Evolutionary conservation across 805 yeast genomes (phyloP).

Genomic region (Schwanniomyces yamadae): DNA sequence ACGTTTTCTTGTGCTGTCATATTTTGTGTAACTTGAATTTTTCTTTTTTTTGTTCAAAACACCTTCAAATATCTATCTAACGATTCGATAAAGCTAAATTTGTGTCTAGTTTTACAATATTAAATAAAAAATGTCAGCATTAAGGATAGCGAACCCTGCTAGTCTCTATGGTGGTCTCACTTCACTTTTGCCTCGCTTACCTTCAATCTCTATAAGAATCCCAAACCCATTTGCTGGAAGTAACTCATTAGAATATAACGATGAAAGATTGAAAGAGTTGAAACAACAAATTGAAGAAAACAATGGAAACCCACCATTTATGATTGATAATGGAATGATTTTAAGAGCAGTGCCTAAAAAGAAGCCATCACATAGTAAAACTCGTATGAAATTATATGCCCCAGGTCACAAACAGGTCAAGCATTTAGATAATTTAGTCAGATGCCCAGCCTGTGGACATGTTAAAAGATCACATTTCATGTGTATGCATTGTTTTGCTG

Average conservation of each 20-base stretch:
- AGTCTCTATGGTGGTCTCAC: conserved; percentile 8
- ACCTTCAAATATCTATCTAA: neutral
- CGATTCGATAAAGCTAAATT: no score
- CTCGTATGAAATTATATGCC: conserved; percentile 78
- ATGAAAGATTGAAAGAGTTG: conserved; percentile 35
- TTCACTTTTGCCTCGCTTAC: conserved; percentile 14
- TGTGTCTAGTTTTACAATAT: neutral
- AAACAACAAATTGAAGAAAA: conserved; percentile 38
- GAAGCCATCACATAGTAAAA: conserved; percentile 83
- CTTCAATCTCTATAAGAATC: conserved; percentile 10
- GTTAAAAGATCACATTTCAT: conserved; percentile 85
- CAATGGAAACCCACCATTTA: conserved; percentile 35
- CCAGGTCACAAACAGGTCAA: conserved; percentile 81
- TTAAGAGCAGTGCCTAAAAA: conserved; percentile 91
- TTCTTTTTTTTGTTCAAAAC: conserved; percentile 2
- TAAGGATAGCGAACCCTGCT: conserved; percentile 18
- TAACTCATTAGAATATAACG: conserved; percentile 8
- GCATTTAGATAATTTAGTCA: conserved; percentile 69
- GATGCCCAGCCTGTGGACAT: conserved; percentile 96
- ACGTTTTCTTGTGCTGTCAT: neutral
- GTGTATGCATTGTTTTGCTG: conserved; percentile 89
- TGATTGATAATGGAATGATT: conserved; percentile 64
- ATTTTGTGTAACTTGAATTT: neutral
- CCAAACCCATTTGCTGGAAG: conserved; percentile 5
- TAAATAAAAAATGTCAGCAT: conserved; percentile 22